These are phyloP conservation scores for Podaxis pistillaris DNA, from an alignment of 768 basidiomycete species.

Conservation along the genomic window DNA sequence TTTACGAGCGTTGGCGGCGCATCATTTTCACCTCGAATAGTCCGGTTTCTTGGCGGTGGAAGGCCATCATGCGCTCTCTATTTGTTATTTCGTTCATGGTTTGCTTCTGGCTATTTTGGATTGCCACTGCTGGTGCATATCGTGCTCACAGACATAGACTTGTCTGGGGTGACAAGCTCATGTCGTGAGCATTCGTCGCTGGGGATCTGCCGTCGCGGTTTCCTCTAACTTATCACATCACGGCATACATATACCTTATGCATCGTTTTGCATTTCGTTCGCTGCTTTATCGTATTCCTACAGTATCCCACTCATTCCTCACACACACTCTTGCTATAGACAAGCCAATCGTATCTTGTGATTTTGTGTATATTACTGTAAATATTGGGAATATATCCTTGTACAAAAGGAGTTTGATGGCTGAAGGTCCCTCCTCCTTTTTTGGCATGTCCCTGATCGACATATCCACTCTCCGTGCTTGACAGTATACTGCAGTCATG, in stretches of 20 bases:
- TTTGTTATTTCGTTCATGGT: slow-evolving; percentile 58
- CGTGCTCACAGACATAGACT: slow-evolving; percentile 72
- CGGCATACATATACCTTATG: neutral
- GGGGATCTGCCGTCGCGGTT: neutral
- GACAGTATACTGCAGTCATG: slow-evolving; percentile 37
- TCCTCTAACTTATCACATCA: slow-evolving; percentile 6
- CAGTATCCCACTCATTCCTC: neutral
- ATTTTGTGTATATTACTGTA: neutral
- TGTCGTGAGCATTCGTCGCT: slow-evolving; percentile 45
- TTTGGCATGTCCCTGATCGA: slow-evolving; percentile 2
- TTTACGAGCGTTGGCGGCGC: slow-evolving; percentile 71
- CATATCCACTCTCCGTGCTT: neutral
- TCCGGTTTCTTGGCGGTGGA: slow-evolving; percentile 75
- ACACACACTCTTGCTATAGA: slow-evolving; percentile 1
- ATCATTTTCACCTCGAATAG: slow-evolving; percentile 73
- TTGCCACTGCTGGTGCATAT: slow-evolving; percentile 64
- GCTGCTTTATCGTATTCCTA: neutral
- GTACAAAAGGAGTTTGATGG: neutral
- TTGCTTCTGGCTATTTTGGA: slow-evolving; percentile 60
- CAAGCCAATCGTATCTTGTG: neutral
- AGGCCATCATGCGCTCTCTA: slow-evolving; percentile 54
- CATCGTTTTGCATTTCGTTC: neutral
- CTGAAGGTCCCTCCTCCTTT: neutral
- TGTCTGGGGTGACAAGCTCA: slow-evolving; percentile 77
- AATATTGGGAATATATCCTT: neutral